A percentile compares a stretch with the other conserved stretches of the same genome.
These are phyloP conservation scores for Cichorium intybus DNA, from an alignment of 140 eudicot species.

Conservation along the genomic window DNA sequence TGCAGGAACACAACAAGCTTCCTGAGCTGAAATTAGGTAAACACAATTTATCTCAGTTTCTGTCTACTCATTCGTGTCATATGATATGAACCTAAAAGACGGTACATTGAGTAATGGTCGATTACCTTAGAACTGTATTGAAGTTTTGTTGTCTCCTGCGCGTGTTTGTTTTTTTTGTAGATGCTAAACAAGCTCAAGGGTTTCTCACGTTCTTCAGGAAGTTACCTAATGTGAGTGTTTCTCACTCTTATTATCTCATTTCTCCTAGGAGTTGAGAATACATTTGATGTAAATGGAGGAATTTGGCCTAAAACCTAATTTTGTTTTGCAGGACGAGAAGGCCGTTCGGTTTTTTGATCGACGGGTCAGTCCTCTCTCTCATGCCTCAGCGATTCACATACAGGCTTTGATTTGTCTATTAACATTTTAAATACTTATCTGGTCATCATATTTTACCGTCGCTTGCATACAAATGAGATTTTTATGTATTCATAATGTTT, in stretches of 20 bases:
- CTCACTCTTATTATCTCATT: not conserved
- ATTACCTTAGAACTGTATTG: not conserved
- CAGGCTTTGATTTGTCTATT: not conserved
- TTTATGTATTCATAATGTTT: too few species aligned
- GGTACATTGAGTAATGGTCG: not conserved
- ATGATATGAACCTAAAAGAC: not conserved
- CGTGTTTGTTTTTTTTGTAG: conserved; percentile 24
- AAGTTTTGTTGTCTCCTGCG: not conserved
- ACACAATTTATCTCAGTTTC: not conserved
- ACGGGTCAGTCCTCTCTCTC: conserved; percentile 47
- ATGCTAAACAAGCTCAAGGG: conserved; percentile 97
- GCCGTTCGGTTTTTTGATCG: conserved; percentile 94
- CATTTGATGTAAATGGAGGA: not conserved
- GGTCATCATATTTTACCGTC: not conserved
- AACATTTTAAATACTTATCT: not conserved
- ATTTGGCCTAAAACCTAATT: not conserved
- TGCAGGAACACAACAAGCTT: conserved; percentile 67
- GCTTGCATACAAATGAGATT: not conserved
- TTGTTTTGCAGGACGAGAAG: conserved; percentile 63
- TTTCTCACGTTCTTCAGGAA: conserved; percentile 84
- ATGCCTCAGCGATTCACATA: not conserved
- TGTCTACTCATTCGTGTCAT: not conserved
- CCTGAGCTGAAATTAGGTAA: conserved; percentile 93
- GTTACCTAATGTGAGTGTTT: conserved; percentile 63
- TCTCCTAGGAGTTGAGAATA: not conserved